Conservation (phyloP, 2,329 filamentous ascomycete species). For the Calonectria hongkongensis region DNA sequence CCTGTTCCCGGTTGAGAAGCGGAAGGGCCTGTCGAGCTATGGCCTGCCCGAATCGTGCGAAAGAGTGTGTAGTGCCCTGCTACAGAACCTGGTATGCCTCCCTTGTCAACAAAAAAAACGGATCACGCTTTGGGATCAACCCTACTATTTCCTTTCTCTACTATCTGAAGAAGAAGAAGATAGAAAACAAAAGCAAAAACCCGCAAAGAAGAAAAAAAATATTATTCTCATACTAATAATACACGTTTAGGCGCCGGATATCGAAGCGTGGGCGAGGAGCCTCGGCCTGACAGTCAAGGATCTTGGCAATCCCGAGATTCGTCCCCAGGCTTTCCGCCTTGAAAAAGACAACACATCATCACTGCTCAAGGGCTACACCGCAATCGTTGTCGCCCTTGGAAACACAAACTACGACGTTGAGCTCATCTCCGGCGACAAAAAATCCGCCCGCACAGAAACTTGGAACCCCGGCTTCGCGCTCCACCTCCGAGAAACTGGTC, state of each 20-base stretch:
- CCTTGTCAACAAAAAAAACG: slow-evolving; percentile 5
- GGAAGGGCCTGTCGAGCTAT: slow-evolving; percentile 51
- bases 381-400: slow-evolving; percentile 52
- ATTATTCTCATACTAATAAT: slow-evolving; percentile 7
- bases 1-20: slow-evolving; percentile 51
- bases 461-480: slow-evolving; percentile 51
- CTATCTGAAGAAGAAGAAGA: neutral
- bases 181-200: neutral
- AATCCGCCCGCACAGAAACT: slow-evolving; percentile 47
- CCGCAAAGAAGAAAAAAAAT: neutral
- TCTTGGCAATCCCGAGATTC: slow-evolving; percentile 50
- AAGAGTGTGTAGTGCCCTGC: slow-evolving; percentile 48
- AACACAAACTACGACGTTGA: slow-evolving; percentile 53
- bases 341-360: slow-evolving; percentile 54
- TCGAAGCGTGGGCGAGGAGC: slow-evolving; percentile 50
- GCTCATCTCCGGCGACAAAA: slow-evolving; percentile 51
- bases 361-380: slow-evolving; percentile 53
- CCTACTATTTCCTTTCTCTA: slow-evolving; percentile 27
- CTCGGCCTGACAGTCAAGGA: slow-evolving; percentile 52
- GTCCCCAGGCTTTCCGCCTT: slow-evolving; percentile 53
- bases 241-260: slow-evolving; percentile 45
- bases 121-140: neutral
- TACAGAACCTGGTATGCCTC: slow-evolving; percentile 50
- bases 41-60: slow-evolving; percentile 52
- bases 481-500: slow-evolving; percentile 51